These are phyloP conservation scores for Candida sp. DNA, from an alignment of 1,139 yeast species.

Conservation along the genomic window DNA sequence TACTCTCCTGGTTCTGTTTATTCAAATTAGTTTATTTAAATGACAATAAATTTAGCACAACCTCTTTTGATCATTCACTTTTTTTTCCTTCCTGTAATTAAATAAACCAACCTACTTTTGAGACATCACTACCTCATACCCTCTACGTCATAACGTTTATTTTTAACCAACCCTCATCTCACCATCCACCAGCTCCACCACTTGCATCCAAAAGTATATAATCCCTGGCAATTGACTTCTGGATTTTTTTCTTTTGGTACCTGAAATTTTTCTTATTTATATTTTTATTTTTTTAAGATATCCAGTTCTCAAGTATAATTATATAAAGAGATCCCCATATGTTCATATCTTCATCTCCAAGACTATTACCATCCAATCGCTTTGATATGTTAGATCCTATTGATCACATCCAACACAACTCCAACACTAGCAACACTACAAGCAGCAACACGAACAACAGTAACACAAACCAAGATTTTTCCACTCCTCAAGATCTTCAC, in stretches of 20 bases:
- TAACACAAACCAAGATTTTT: not conserved
- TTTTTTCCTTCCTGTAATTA: not conserved
- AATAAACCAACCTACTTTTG: not conserved
- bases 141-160: not conserved
- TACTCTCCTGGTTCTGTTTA: not conserved
- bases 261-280: not conserved
- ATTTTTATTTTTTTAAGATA: not conserved
- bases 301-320: conserved; percentile 3
- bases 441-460: not conserved
- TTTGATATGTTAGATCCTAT: conserved; percentile 26
- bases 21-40: conserved; percentile 2
- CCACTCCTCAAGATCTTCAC: not conserved
- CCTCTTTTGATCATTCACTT: conserved; percentile 12
- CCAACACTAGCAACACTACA: not conserved
- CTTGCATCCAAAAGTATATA: not conserved
- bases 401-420: conserved; percentile 17
- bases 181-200: not conserved
- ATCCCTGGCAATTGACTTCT: not conserved
- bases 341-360: conserved; percentile 16
- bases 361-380: conserved; percentile 17
- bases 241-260: not conserved
- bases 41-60: conserved; percentile 7
- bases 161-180: conserved; percentile 2
- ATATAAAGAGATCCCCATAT: conserved; percentile 7
- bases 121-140: not conserved